Base-by-base conservation (phyloP, 768 basidiomycete genomes). In the Pleurotus ostreatus region DNA sequence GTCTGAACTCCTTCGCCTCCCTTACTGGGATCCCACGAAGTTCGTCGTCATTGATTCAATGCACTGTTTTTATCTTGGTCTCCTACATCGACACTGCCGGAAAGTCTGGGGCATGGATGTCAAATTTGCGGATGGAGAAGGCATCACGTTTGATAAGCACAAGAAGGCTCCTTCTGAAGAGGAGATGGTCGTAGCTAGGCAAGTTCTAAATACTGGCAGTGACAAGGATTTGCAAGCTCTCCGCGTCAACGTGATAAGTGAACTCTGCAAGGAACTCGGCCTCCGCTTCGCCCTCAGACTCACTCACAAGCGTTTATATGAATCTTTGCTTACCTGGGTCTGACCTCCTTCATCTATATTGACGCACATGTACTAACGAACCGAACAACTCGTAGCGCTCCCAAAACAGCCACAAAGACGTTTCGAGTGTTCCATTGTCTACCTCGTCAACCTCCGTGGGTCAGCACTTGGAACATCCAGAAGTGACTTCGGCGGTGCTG, bases 31-130 rank as follows among this genome's bases (percentile, higher is more conserved):
- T 30, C 67, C 66, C 4, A 64, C 62, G 1, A 37, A 20, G 0
- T 68, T 63, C 25, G 39, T 65, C 0, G 63, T 70, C 0, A 60
- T 73, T 13, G 72, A 77, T 43, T 56, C 65, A 1, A 76, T 77
- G 73, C 74, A 76, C 34, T 64, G 65, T 15, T 57, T 75, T 2
- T 66, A 67, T 46, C 63, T 75, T 12, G 64, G 64, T 8, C 41
- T 66, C 1, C 47, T 71, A 23, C 49, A 64, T n/a, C 56, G 64
- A 20, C 71, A 73, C 46, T 66, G 62, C 22, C 22, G 22, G 22
- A 3, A 22, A 22, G 22, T 22, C 3, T 22, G 22, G 22, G 22
- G 22, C 22, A 11, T 65, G 41, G 48, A 52, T 47, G 12, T 57
- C 65, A n/a, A 48, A 63, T 52, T 25, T 57, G 8, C 16, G 53